Percentiles rank a stretch among this genome's conserved stretches.
Conservation (phyloP, 1,284 basidiomycete genomes). For the Porogramme epimiltina region DNA sequence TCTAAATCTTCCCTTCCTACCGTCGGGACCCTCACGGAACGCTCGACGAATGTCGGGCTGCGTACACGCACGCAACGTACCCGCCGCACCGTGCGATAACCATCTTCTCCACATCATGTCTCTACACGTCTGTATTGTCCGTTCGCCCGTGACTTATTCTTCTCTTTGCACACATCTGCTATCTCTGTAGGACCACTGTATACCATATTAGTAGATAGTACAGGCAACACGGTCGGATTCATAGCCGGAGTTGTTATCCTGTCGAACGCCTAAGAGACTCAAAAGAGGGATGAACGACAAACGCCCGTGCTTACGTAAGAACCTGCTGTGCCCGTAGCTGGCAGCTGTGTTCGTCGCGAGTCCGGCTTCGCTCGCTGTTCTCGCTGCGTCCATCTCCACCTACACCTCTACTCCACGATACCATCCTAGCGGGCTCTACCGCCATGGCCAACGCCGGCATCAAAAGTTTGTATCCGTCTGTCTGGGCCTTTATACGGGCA, state of each 20-base stretch:
- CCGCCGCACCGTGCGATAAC: constrained; percentile 23
- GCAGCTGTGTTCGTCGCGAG: background rate
- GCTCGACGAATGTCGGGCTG: constrained; percentile 33
- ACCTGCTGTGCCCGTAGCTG: background rate
- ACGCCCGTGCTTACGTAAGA: constrained; percentile 13
- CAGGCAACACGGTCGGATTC: too few relatives aligned
- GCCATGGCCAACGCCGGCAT: constrained; percentile 34
- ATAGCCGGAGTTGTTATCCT: too few relatives aligned
- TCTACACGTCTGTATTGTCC: background rate
- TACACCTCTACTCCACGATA: too few relatives aligned
- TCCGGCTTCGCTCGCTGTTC: background rate
- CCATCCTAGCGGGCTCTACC: background rate
- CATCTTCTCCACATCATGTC: background rate
- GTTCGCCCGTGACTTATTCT: background rate
- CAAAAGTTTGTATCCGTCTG: constrained; percentile 29
- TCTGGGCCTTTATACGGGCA: constrained; percentile 6
- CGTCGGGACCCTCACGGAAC: constrained; percentile 36
- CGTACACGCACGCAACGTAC: constrained; percentile 19
- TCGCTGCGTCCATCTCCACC: constrained; percentile 1
- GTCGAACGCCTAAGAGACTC: too few relatives aligned
- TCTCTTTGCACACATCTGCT: constrained; percentile 5
- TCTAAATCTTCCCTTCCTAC: constrained; percentile 24
- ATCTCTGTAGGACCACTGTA: constrained; percentile 11
- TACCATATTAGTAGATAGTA: constrained; percentile 2
- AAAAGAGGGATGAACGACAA: too few relatives aligned